Evolutionary conservation across 2,329 filamentous ascomycete species (phyloP).

Genomic region (Tolypocladium paradoxum): DNA sequence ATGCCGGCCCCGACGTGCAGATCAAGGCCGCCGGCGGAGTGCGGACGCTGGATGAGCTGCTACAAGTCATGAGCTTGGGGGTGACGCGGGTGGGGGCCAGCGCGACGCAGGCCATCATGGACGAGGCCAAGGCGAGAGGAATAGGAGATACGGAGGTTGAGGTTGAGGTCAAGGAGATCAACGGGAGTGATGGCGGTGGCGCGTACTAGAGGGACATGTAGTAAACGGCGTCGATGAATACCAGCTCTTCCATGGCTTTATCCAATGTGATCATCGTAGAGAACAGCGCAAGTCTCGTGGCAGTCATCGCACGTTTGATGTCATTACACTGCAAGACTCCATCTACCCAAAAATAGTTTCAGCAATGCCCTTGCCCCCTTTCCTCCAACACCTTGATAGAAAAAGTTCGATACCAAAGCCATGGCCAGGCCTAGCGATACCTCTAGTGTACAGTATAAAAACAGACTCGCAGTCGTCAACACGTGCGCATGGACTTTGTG

Average conservation of each 20-base stretch:
- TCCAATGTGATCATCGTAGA: not conserved
- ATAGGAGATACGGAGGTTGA: slow-evolving; percentile 20
- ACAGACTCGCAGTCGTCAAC: not conserved
- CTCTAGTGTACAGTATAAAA: not conserved
- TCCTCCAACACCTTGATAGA: not conserved
- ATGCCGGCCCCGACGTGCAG: slow-evolving; percentile 31
- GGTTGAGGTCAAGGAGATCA: slow-evolving; percentile 5
- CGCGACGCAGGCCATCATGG: slow-evolving; percentile 41
- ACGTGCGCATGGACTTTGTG: not conserved
- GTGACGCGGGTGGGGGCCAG: slow-evolving; percentile 46
- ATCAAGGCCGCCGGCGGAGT: slow-evolving; percentile 50
- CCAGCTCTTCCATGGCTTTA: not conserved
- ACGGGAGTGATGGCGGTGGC: not conserved
- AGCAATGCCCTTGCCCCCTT: not conserved
- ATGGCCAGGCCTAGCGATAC: not conserved
- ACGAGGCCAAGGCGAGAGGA: slow-evolving; percentile 40
- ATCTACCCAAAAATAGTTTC: not conserved
- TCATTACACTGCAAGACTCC: not conserved
- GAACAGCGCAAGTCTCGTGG: not conserved
- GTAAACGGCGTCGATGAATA: not conserved
- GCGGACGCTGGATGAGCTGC: slow-evolving; percentile 42
- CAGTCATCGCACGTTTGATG: not conserved
- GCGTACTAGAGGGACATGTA: not conserved
- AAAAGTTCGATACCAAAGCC: not conserved
- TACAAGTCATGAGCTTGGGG: slow-evolving; percentile 42